Conservation (phyloP, 2,329 filamentous ascomycete species). For the Fusarium paranaense region DNA sequence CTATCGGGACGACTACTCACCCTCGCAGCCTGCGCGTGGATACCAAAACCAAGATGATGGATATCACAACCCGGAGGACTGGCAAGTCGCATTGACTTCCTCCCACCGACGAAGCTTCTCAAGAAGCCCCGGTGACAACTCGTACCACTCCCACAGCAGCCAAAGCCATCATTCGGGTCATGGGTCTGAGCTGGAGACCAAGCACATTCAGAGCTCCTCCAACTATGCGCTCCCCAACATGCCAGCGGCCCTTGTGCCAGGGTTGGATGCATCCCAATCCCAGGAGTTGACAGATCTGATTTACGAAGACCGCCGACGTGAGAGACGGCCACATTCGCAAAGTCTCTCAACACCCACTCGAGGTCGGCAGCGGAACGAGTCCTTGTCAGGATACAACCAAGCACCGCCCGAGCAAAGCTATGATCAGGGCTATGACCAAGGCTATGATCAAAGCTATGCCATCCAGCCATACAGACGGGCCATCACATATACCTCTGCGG, state of each 20-base stretch:
- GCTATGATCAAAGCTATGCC: slow-evolving; percentile 44
- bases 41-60: slow-evolving; percentile 21
- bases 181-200: slow-evolving; percentile 53
- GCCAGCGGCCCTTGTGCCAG: slow-evolving; percentile 70
- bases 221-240: slow-evolving; percentile 60
- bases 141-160: slow-evolving; percentile 46
- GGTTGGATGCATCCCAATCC: slow-evolving; percentile 66
- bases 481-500: slow-evolving; percentile 53
- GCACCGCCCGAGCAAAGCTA: slow-evolving; percentile 24
- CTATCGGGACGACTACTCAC: slow-evolving; percentile 40
- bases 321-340: slow-evolving; percentile 57
- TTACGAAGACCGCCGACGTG: slow-evolving; percentile 64
- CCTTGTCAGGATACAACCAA: slow-evolving; percentile 43
- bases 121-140: slow-evolving; percentile 45
- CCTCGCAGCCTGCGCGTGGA: slow-evolving; percentile 33
- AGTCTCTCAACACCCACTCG: slow-evolving; percentile 56
- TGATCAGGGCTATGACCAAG: slow-evolving; percentile 44
- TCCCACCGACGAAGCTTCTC: slow-evolving; percentile 51
- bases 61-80: slow-evolving; percentile 30
- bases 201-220: slow-evolving; percentile 45
- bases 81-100: slow-evolving; percentile 47
- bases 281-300: slow-evolving; percentile 70
- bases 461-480: slow-evolving; percentile 58
- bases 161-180: slow-evolving; percentile 48
- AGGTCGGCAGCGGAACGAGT: slow-evolving; percentile 49